These are phyloP conservation scores for Pichia occidentalis DNA, from an alignment of 805 yeast genomes.

Conservation along the genomic window DNA sequence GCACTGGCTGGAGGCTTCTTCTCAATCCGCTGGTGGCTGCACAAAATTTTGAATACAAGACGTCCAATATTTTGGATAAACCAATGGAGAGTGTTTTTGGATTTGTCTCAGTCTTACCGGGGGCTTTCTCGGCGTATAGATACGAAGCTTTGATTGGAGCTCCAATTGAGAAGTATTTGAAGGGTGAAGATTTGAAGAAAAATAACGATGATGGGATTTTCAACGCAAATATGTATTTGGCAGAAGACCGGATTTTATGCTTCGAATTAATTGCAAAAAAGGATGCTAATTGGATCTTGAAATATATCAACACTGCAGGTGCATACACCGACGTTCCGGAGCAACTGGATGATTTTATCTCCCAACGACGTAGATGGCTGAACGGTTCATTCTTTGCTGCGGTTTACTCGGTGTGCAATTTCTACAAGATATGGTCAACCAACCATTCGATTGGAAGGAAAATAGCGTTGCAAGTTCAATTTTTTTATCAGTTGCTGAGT, in stretches of 20 bases:
- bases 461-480: constrained; percentile 67
- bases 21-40: constrained; percentile 90
- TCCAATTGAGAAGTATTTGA: constrained; percentile 84
- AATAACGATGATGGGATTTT: constrained; percentile 66
- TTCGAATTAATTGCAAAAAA: constrained; percentile 90
- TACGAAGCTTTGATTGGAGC: constrained; percentile 76
- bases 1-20: constrained; percentile 42
- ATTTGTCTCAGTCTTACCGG: constrained; percentile 89
- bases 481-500: constrained; percentile 66
- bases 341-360: constrained; percentile 72
- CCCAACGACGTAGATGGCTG: constrained; percentile 94
- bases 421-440: constrained; percentile 69
- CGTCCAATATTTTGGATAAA: constrained; percentile 89
- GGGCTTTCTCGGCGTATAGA: constrained; percentile 94
- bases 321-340: constrained; percentile 98
- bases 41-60: constrained; percentile 94
- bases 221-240: constrained; percentile 93
- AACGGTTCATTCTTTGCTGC: constrained; percentile 97
- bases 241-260: constrained; percentile 93
- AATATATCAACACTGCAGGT: constrained; percentile 79
- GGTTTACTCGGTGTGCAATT: constrained; percentile 75
- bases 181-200: constrained; percentile 80
- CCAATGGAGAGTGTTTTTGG: constrained; percentile 96
- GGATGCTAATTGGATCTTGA: constrained; percentile 65
- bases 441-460: constrained; percentile 68